Evolutionary conservation across 306 rosid genomes (phyloP), one percentile per base, ranked within the genome.

Genomic region (Sophora flavescens): DNA sequence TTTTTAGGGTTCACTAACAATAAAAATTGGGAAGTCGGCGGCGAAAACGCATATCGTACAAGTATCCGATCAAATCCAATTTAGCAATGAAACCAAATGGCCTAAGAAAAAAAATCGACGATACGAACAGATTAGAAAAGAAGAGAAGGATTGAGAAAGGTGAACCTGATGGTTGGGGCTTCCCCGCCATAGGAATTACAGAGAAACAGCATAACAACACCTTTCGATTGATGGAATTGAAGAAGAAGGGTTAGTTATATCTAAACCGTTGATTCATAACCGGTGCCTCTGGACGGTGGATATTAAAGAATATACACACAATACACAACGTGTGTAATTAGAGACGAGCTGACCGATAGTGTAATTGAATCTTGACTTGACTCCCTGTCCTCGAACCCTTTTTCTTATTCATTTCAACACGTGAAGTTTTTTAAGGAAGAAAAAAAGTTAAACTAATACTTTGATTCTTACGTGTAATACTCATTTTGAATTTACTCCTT

Each of bases 161-260:
- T 75, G 80, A 39, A 53, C 17, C 4, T 47, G 84, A 63, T 36
- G 75, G 39, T 56, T 41, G 78, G 22, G 60, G 66, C 22, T 81
- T 62, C 7, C 80, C 15, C 13, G 53, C 84, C 87, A 84, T 58
- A 22, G 63, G 22, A 38, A 75, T 63, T 62, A 48, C 48, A 59
- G 68, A 62, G 42, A 54, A 50, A 47, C 38, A 44, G 75, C 84
- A 75, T 47, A 30, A 30, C 32, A 30, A 30, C 32, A 30, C 32
- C 32, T 30, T 30, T 30, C 32, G 32, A 30, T 30, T 30, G 32
- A 1, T 30, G 2, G 42, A 38, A 38, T 39, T 2, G 11, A 39
- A 39, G 44, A 39, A 39, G 44, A 39, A 6, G 6, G 44, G 18
- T 0, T 66, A 22, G 11, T 9, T 66, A 22, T 16, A 72, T 58